A percentile compares a stretch with the other conserved stretches of the same genome.
Evolutionary conservation across 2,329 filamentous ascomycete species (phyloP).

Genomic region (Calonectria pseudoreteaudii): DNA sequence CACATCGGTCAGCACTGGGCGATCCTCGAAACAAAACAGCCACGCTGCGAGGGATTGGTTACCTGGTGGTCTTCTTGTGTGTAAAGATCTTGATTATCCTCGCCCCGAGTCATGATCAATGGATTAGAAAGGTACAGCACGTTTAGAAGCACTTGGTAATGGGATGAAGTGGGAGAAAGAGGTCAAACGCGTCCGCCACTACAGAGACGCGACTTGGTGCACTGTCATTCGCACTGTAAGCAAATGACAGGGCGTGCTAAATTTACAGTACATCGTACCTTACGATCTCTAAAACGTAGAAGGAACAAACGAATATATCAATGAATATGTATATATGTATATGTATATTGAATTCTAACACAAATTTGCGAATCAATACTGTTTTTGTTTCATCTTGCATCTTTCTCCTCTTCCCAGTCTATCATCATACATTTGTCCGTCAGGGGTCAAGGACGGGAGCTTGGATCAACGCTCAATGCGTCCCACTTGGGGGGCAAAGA

Average conservation of each 20-base stretch:
- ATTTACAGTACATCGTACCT: no score
- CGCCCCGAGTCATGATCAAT: conserved; percentile 39
- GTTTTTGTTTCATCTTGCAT: neutral
- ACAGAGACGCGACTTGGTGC: conserved; percentile 18
- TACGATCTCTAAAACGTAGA: no score
- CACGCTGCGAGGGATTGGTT: conserved; percentile 5
- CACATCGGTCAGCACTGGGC: conserved; percentile 27
- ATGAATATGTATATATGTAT: no score
- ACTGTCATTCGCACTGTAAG: conserved; percentile 37
- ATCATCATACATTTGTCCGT: neutral
- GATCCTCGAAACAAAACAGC: neutral
- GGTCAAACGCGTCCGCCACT: conserved; percentile 36
- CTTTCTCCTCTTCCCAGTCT: neutral
- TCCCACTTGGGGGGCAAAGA: neutral
- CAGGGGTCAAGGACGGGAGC: neutral
- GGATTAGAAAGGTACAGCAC: neutral
- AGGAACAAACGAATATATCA: no score
- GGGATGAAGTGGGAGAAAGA: conserved; percentile 23
- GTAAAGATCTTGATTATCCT: conserved; percentile 40
- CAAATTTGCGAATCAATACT: neutral
- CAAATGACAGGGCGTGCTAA: neutral
- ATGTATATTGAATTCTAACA: no score
- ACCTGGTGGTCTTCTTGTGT: conserved; percentile 61
- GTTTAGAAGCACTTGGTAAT: conserved; percentile 2
- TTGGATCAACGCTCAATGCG: neutral